Base-by-base conservation (phyloP, 768 basidiomycete species). In the Russula earlei region DNA sequence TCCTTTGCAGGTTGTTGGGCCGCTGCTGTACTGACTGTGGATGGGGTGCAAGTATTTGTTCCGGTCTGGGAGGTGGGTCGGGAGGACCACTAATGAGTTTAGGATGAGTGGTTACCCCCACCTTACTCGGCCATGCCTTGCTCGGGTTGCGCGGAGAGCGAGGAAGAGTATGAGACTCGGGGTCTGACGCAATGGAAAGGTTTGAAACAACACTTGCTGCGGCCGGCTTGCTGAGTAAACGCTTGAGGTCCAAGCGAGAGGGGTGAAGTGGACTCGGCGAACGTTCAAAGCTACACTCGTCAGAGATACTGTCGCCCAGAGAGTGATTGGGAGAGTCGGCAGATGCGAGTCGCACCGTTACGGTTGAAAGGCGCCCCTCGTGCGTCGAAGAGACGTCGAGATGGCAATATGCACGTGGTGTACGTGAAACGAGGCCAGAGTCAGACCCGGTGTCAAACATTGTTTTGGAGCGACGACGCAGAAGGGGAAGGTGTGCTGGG, bases 221-320 rank as follows among this genome's bases (percentile, higher is more conserved):
- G 1, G 62, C 62, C 3, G 62, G 62, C 40, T 62, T 62, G 52
- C 59, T 61, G 22, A 62, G 62, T 4, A 62, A 49, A 42, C 62
- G 59, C 41, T 62, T 62, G 48, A 62, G 46, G 12, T 62, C 59
- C 5, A 62, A 59, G 25, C 52, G 55, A 29, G 55, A 51, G 6
- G 62, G 49, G 12, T 53, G 55, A 3, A 61, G 55, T 10, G 55
- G 29, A 40, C 34, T 61, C 15, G 62, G n/a, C 7, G 59, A 53
- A 17, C 52, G 49, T 4, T 62, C 60, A 4, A 38, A 29, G 33
- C 19, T 43, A 31, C 33, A 53, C 7, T 59, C 53, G 15, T 62
- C 62, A 20, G 62, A 62, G 24, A 52, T 25, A 49, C 49, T 57
- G n/a, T 55, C 62, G 15, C 51, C 25, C 7, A 40, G 11, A 9